Percentiles rank a stretch among this genome's conserved stretches.
phyloP scores from a whole-genome alignment of 495 filamentous ascomycete genomes.

The Penicillium soppii region DNA sequence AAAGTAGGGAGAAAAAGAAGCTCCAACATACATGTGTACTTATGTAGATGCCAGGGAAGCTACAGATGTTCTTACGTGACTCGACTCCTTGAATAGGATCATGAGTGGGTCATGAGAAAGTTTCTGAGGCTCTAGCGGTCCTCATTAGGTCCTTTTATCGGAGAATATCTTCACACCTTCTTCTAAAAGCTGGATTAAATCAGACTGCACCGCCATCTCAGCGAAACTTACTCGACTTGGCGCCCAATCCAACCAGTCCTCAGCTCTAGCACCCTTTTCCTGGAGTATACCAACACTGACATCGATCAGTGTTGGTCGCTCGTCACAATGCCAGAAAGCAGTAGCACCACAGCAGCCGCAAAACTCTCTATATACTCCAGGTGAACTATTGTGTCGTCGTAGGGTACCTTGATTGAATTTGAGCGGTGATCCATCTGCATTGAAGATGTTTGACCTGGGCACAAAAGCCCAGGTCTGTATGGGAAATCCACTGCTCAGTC shows the following conservation, averaged over 20 bases:
- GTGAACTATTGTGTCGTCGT: slow-evolving; percentile 53
- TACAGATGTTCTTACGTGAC: too few species aligned
- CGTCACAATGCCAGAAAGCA: slow-evolving; percentile 62
- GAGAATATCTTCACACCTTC: slow-evolving; percentile 8
- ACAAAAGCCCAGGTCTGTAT: slow-evolving; percentile 69
- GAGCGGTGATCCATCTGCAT: slow-evolving; percentile 35
- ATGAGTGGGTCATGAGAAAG: too few species aligned
- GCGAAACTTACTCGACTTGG: slow-evolving; percentile 58
- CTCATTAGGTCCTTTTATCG: not conserved
- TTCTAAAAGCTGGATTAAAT: slow-evolving; percentile 34
- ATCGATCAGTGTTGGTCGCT: slow-evolving; percentile 60
- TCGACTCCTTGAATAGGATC: too few species aligned
- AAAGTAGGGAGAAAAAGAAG: too few species aligned
- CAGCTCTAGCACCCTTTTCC: slow-evolving; percentile 52
- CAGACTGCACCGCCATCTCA: slow-evolving; percentile 53
- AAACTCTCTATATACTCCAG: slow-evolving; percentile 59
- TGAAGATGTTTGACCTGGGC: slow-evolving; percentile 58
- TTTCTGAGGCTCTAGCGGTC: too few species aligned
- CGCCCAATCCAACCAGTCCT: slow-evolving; percentile 62
- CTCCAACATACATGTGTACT: too few species aligned
- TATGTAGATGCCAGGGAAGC: too few species aligned
- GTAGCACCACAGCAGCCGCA: slow-evolving; percentile 64
- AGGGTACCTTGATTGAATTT: slow-evolving; percentile 49
- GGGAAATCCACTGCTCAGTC: slow-evolving; percentile 62
- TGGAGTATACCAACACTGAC: slow-evolving; percentile 62